phyloP scores from a whole-genome alignment of 2,329 filamentous ascomycete genomes.

The Trichoderma semiorbis region DNA sequence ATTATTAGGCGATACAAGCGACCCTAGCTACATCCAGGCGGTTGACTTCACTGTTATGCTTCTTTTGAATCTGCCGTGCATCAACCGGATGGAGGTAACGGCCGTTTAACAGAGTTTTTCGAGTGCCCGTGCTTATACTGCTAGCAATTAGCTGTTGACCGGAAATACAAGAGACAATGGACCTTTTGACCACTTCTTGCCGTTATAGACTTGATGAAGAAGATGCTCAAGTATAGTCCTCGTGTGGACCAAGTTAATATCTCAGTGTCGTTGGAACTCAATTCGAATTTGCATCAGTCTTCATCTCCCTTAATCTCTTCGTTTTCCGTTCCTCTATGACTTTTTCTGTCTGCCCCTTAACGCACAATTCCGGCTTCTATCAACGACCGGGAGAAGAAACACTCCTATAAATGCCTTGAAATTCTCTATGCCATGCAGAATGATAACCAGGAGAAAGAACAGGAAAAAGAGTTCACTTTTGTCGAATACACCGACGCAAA shows the following conservation, averaged over 20 bases:
- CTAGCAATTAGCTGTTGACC: background rate
- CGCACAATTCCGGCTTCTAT: background rate
- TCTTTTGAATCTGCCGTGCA: background rate
- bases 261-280: background rate
- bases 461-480: background rate
- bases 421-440: background rate
- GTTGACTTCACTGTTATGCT: background rate
- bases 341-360: background rate
- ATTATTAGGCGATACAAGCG: background rate
- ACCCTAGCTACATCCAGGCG: background rate
- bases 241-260: background rate
- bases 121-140: background rate
- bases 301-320: background rate
- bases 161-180: background rate
- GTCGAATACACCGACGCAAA: background rate
- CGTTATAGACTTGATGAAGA: background rate
- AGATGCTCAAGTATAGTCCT: background rate
- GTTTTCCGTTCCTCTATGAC: background rate
- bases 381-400: background rate
- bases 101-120: background rate
- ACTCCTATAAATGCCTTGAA: background rate
- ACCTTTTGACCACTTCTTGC: background rate
- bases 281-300: background rate
- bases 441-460: background rate
- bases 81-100: background rate